phyloP scores from a whole-genome alignment of 495 filamentous ascomycete species.

The Podospora pseudocomata region DNA sequence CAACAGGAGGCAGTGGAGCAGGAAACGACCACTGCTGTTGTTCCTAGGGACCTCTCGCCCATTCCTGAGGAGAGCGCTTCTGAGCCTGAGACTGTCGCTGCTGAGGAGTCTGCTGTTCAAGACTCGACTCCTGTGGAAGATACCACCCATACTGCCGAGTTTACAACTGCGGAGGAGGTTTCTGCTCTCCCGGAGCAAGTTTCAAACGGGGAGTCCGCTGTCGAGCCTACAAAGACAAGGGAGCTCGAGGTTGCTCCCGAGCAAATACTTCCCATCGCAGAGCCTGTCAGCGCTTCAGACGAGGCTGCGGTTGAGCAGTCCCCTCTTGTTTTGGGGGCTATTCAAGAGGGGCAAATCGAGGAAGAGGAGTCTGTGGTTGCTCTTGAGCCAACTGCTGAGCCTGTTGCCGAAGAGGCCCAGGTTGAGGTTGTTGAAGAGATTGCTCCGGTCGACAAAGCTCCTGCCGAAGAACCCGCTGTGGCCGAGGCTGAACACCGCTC shows the following conservation, averaged over 20 bases:
- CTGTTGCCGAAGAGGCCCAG: not conserved
- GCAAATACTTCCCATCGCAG: not conserved
- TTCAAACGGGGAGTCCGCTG: not conserved
- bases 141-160: not conserved
- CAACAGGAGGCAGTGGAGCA: no score
- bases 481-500: not conserved
- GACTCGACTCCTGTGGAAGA: not conserved
- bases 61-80: slow-evolving; percentile 13
- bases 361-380: not conserved
- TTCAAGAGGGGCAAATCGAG: not conserved
- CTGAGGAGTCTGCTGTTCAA: not conserved
- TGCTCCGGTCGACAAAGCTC: not conserved
- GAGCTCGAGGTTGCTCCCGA: not conserved
- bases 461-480: not conserved
- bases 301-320: not conserved
- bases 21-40: not conserved
- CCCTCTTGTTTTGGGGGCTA: not conserved
- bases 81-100: not conserved
- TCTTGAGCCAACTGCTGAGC: not conserved
- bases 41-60: not conserved
- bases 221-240: not conserved
- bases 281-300: not conserved
- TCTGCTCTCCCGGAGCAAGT: not conserved
- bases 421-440: not conserved
- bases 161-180: not conserved